These are phyloP conservation scores for Macrolepiota fuliginosa DNA, from an alignment of 768 basidiomycete genomes.

Conservation along the genomic window DNA sequence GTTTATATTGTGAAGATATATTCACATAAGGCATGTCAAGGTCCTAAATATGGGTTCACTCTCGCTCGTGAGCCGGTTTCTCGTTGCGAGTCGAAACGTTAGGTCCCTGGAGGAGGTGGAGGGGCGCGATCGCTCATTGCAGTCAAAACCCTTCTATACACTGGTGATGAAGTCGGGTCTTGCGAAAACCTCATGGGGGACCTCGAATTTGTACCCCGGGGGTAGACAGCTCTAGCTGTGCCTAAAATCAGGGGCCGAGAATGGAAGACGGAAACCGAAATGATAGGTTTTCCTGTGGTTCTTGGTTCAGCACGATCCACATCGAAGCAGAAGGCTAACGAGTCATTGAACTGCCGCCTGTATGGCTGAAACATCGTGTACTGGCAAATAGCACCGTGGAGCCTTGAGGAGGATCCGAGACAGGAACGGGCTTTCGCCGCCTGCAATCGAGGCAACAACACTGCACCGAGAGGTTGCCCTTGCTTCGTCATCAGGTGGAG, in stretches of 20 bases:
- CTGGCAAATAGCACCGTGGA: background rate
- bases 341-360: background rate
- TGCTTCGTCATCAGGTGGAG: background rate
- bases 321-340: background rate
- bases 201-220: background rate
- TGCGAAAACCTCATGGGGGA: slow-evolving; percentile 3
- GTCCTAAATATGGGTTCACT: background rate
- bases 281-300: background rate
- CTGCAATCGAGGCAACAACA: background rate
- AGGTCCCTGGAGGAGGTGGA: background rate
- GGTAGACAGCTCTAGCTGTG: background rate
- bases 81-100: background rate
- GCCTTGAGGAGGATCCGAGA: background rate
- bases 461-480: background rate
- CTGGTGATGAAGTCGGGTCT: background rate
- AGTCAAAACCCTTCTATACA: background rate
- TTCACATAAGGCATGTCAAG: background rate
- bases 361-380: background rate
- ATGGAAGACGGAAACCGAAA: background rate
- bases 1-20: background rate
- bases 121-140: background rate
- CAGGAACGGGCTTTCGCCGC: background rate
- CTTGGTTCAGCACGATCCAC: background rate
- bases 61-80: background rate
- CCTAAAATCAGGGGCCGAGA: background rate